These are phyloP conservation scores for Prunus davidiana DNA, from an alignment of 306 rosid species.

Conservation along the genomic window DNA sequence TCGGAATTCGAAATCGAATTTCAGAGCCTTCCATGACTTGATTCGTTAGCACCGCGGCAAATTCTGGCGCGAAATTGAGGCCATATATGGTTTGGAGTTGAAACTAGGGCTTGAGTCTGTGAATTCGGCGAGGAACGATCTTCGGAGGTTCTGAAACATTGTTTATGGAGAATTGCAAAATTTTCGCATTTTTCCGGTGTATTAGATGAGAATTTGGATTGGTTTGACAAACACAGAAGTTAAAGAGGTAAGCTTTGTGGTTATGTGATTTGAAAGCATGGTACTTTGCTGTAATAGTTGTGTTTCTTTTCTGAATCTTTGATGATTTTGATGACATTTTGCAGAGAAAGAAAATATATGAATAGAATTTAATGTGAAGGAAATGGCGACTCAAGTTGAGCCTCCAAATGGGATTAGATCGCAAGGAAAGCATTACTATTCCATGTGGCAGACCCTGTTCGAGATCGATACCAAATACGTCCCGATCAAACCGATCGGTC, in stretches of 20 bases:
- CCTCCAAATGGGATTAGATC: slow-evolving; percentile 78
- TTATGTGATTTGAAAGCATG: background rate
- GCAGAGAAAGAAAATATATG: background rate
- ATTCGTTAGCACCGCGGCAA: background rate
- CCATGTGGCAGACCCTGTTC: slow-evolving; percentile 91
- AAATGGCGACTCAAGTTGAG: slow-evolving; percentile 92
- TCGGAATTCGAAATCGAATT: slow-evolving; percentile 11
- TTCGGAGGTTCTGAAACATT: too few species aligned
- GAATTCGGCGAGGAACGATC: background rate
- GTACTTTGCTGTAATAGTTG: background rate
- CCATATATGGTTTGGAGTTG: background rate
- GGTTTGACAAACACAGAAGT: background rate
- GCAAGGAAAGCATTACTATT: slow-evolving; percentile 76
- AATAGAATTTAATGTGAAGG: slow-evolving; percentile 12
- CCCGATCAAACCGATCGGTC: slow-evolving; percentile 91
- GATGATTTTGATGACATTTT: background rate
- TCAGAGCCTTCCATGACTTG: background rate
- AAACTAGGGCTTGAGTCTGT: background rate
- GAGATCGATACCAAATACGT: slow-evolving; percentile 87
- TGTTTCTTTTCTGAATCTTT: background rate
- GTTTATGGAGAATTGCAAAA: background rate
- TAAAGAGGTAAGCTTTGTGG: background rate
- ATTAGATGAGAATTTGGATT: background rate
- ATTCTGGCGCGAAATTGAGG: slow-evolving; percentile 21
- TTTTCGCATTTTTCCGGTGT: background rate